phyloP scores from a whole-genome alignment of 192 early-diverging fungal genomes.

The Dissophora globulifera region DNA sequence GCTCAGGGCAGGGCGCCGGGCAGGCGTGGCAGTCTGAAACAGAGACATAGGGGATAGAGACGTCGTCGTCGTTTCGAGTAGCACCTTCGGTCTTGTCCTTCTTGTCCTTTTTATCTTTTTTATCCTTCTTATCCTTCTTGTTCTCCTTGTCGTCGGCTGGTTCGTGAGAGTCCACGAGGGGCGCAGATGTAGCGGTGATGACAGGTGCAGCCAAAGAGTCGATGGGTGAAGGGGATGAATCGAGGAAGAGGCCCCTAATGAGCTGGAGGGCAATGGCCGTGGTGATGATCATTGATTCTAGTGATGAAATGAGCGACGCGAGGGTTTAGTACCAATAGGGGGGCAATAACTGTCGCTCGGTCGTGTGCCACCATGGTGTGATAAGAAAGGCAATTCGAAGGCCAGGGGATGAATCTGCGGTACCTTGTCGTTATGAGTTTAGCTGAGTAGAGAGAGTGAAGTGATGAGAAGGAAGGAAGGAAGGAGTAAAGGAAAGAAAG shows the following conservation, averaged over 20 bases:
- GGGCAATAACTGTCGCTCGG: too few relatives aligned
- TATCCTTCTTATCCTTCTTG: conserved; percentile 7
- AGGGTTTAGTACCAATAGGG: too few relatives aligned
- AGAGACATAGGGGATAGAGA: conserved; percentile 36
- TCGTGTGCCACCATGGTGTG: not conserved
- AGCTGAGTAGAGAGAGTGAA: not conserved
- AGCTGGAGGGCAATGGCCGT: conserved; percentile 30
- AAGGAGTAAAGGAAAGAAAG: not conserved
- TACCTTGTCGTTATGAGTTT: too few relatives aligned
- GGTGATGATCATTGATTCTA: conserved; percentile 56
- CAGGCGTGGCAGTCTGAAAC: conserved; percentile 54
- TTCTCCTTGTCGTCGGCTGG: conserved; percentile 5
- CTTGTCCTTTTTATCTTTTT: conserved; percentile 13
- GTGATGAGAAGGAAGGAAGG: not conserved
- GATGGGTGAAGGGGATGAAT: not conserved
- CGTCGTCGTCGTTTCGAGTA: conserved; percentile 27
- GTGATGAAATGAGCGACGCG: not conserved
- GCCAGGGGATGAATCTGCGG: too few relatives aligned
- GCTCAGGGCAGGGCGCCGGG: conserved; percentile 56
- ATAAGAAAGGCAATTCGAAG: too few relatives aligned
- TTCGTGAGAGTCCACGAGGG: not conserved
- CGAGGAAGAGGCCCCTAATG: conserved; percentile 26
- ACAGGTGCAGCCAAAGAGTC: not conserved
- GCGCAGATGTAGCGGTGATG: not conserved
- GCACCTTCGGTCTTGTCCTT: not conserved